A percentile compares a stretch with the other conserved stretches of the same genome.
Conservation (phyloP, 2,329 filamentous ascomycete genomes). For the Claviceps spartinae region DNA sequence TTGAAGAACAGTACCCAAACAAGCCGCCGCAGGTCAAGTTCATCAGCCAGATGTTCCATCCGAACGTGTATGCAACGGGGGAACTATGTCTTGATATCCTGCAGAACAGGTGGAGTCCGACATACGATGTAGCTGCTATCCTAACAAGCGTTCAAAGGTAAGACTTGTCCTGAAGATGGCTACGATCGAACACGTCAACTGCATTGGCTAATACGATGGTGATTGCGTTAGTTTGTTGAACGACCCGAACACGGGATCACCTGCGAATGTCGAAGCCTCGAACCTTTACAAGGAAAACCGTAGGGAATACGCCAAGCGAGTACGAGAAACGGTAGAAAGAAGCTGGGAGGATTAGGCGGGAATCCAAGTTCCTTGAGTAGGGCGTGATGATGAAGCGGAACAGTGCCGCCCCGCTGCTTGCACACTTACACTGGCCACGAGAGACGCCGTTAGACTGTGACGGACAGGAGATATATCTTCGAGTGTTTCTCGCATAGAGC, state of each 20-base stretch:
- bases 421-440: too few relatives aligned
- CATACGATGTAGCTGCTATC: constrained; percentile 94
- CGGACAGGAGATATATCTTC: not conserved
- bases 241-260: constrained; percentile 96
- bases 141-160: constrained; percentile 96
- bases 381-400: not conserved
- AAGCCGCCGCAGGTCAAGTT: constrained; percentile 97
- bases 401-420: not conserved
- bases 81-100: constrained; percentile 94
- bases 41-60: constrained; percentile 98
- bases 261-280: constrained; percentile 93
- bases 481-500: not conserved
- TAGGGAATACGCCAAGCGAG: constrained; percentile 89
- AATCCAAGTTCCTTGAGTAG: not conserved
- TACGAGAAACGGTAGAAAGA: constrained; percentile 95
- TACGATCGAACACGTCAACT: too few relatives aligned
- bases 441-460: not conserved
- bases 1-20: constrained; percentile 97
- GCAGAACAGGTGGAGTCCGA: constrained; percentile 96
- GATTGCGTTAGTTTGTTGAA: constrained; percentile 60
- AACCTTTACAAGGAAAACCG: constrained; percentile 98
- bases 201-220: too few relatives aligned
- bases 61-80: constrained; percentile 93
- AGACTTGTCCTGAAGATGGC: not conserved
- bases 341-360: constrained; percentile 77